Evolutionary conservation across 2,329 filamentous ascomycete genomes (phyloP).

Genomic region (Trichoderma sp.): DNA sequence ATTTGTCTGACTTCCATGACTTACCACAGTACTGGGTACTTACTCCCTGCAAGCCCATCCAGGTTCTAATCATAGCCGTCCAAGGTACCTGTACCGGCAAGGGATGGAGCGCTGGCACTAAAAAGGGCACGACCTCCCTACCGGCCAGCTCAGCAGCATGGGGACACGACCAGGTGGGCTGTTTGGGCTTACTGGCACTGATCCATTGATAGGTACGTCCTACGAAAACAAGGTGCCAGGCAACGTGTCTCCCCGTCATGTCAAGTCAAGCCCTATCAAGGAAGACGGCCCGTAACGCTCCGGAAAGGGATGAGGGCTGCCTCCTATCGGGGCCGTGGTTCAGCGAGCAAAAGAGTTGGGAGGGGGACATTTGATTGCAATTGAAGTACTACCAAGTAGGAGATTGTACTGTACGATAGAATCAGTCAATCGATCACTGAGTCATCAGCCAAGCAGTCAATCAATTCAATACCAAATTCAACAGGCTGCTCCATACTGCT

Average conservation of each 20-base stretch:
- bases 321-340: constrained; percentile 4
- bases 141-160: constrained; percentile 17
- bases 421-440: background rate
- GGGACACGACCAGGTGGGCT: background rate
- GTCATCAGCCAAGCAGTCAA: background rate
- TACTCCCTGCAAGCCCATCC: background rate
- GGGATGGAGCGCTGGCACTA: constrained; percentile 7
- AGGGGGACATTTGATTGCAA: background rate
- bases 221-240: background rate
- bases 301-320: constrained; percentile 9
- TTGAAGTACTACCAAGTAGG: background rate
- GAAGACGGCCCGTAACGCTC: background rate
- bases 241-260: background rate
- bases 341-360: background rate
- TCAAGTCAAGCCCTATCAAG: constrained; percentile 5
- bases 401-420: background rate
- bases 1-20: background rate
- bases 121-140: background rate
- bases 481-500: background rate
- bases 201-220: background rate
- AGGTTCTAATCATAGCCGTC: background rate
- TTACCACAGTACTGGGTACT: background rate
- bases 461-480: background rate
- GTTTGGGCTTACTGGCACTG: constrained; percentile 12
- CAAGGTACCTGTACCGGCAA: background rate